These are phyloP conservation scores for Aureoboletus auriporus DNA, from an alignment of 768 basidiomycete species.

Conservation along the genomic window DNA sequence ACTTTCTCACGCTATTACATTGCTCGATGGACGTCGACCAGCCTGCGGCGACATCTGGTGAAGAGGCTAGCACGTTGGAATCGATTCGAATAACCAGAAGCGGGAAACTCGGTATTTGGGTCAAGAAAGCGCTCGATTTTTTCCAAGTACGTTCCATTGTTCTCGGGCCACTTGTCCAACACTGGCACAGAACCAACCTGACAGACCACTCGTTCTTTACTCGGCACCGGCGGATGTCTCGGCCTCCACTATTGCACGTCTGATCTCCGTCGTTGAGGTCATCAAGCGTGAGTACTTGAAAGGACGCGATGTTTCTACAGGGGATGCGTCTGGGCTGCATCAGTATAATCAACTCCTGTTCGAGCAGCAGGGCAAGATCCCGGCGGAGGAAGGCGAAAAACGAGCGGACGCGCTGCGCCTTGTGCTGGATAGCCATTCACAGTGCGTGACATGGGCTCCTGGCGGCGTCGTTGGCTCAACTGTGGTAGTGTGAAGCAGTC, in stretches of 20 bases:
- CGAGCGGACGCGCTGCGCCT: conserved; percentile 23
- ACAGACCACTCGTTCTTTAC: conserved; percentile 51
- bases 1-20: conserved; percentile 18
- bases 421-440: conserved; percentile 55
- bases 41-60: neutral
- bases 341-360: conserved; percentile 73
- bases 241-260: conserved; percentile 47
- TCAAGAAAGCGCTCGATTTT: conserved; percentile 50
- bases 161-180: conserved; percentile 2
- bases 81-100: conserved; percentile 51
- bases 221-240: conserved; percentile 46
- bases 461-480: neutral
- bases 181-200: conserved; percentile 41
- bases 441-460: conserved; percentile 39
- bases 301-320: conserved; percentile 39
- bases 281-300: conserved; percentile 79
- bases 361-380: conserved; percentile 27
- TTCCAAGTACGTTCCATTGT: conserved; percentile 42
- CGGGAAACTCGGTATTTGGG: conserved; percentile 52
- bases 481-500: conserved; percentile 46
- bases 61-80: conserved; percentile 17
- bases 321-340: conserved; percentile 53
- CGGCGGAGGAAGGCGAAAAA: conserved; percentile 33
- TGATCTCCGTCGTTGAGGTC: conserved; percentile 79
- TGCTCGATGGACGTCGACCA: neutral